Evolutionary conservation across 352 stramenopile species (phyloP), one percentile per base, ranked within the genome.

Genomic region (Sclerospora graminicola): DNA sequence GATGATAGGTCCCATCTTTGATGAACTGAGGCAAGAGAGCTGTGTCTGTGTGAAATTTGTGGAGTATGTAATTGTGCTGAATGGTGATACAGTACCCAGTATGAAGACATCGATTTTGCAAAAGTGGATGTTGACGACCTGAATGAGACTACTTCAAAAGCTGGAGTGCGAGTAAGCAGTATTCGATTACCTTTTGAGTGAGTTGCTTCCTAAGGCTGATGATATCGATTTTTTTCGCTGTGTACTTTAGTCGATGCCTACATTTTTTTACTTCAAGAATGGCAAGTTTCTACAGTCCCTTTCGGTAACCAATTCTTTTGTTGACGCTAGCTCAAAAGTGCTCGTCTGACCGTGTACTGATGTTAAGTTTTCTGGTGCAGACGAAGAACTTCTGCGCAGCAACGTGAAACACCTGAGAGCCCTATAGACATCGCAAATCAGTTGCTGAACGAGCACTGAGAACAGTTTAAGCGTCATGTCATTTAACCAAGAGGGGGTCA

Each of bases 1-100:
- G 60, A 80, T 92, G 59, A 94, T 95, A 48, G 78, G 71, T 5
- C 84, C 84, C 7, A 84, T 90, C 48, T 94, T 84, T 57, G 74
- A 90, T 44, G 63, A 90, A 28, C 61, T 95, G 13, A 91, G 77
- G 82, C 90, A 35, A 9, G 58, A 48, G 18, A 24, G 8, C 1
- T 35, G 13, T 5, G 26, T 11, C 52, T 13, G 4, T 13, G 9
- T 36, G 24, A 8, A 14, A 29, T 46, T 14, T 8, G 14, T 48
- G n/a, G 5, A 34, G 15, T 45, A 16, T 14, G 20, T 39, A 28
- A 50, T 15, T 23, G 6, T 20, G 9, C 23, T 19, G 9, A n/a
- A 31, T 44, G 26, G 7, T 32, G 29, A 28, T 43, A 28, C 48
- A 90, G 78, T 33, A 57, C 69, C 38, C 59, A 64, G 36, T 83